Evolutionary conservation across 108 stramenopile genomes (phyloP).

Genomic region (Nitzschia palea): DNA sequence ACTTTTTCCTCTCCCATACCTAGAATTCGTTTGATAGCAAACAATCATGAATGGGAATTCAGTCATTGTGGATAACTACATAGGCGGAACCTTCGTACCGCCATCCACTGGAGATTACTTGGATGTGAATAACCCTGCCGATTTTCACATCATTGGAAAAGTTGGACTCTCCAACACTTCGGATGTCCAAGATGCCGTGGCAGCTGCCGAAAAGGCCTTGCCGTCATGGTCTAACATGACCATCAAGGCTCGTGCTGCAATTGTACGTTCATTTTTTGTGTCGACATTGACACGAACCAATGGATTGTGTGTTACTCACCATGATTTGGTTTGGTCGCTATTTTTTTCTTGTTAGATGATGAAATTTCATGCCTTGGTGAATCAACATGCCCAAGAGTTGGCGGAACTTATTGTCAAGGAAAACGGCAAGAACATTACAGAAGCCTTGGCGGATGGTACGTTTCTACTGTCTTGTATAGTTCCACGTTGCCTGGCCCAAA

Average conservation of each 20-base stretch:
- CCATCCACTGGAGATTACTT: slow-evolving; percentile 56
- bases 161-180: slow-evolving; percentile 60
- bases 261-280: slow-evolving; percentile 33
- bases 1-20: too few species aligned
- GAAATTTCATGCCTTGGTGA: slow-evolving; percentile 87
- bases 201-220: slow-evolving; percentile 78
- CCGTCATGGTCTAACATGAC: slow-evolving; percentile 69
- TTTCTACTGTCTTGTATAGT: not conserved
- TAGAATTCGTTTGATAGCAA: too few species aligned
- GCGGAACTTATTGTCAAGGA: slow-evolving; percentile 88
- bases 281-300: too few species aligned
- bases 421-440: slow-evolving; percentile 97
- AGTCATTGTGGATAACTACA: slow-evolving; percentile 65
- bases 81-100: slow-evolving; percentile 49
- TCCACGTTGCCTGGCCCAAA: too few species aligned
- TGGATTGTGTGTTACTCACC: too few species aligned
- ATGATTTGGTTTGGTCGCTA: not conserved
- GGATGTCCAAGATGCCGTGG: slow-evolving; percentile 83
- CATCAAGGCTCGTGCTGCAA: slow-evolving; percentile 83
- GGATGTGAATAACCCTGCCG: slow-evolving; percentile 57
- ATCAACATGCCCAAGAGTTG: slow-evolving; percentile 77
- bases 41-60: slow-evolving; percentile 9
- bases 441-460: slow-evolving; percentile 85
- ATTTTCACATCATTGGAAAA: slow-evolving; percentile 46
- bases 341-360: slow-evolving; percentile 62